Conservation (phyloP, 495 filamentous ascomycete genomes). For the Pyronema domesticum region DNA sequence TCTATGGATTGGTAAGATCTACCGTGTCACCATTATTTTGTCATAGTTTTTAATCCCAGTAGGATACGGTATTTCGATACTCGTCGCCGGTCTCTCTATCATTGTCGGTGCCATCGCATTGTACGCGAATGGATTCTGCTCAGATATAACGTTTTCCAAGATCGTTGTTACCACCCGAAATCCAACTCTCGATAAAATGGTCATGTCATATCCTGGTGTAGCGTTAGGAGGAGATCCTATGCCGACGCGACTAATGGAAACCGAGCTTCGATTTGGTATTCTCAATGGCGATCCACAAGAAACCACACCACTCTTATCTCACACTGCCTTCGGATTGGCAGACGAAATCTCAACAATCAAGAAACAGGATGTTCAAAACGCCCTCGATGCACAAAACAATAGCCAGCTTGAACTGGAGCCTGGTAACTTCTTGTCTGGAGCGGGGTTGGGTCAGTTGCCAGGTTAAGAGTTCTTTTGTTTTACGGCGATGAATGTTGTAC, state of each 20-base stretch:
- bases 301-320: not conserved
- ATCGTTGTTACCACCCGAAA: conserved; percentile 30
- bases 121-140: conserved; percentile 25
- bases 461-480: too few relatives aligned
- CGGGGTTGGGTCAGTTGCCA: too few relatives aligned
- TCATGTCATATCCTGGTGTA: conserved; percentile 23
- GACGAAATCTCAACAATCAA: conserved; percentile 12
- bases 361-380: conserved; percentile 3
- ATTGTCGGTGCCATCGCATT: conserved; percentile 24
- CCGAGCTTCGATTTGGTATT: conserved; percentile 27
- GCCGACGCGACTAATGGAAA: conserved; percentile 24
- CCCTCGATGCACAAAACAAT: not conserved
- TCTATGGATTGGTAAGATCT: conserved; percentile 25
- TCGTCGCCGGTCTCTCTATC: conserved; percentile 19
- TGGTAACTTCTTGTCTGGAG: too few relatives aligned
- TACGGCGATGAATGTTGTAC: too few relatives aligned
- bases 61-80: conserved; percentile 26
- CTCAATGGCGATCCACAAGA: conserved; percentile 6
- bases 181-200: conserved; percentile 25
- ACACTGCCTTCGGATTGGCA: conserved; percentile 14
- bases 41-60: too few relatives aligned
- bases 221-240: conserved; percentile 29
- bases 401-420: not conserved
- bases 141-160: conserved; percentile 28
- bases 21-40: too few relatives aligned